Base-by-base conservation (phyloP, 345 rosid genomes). In the Brassica incana region DNA sequence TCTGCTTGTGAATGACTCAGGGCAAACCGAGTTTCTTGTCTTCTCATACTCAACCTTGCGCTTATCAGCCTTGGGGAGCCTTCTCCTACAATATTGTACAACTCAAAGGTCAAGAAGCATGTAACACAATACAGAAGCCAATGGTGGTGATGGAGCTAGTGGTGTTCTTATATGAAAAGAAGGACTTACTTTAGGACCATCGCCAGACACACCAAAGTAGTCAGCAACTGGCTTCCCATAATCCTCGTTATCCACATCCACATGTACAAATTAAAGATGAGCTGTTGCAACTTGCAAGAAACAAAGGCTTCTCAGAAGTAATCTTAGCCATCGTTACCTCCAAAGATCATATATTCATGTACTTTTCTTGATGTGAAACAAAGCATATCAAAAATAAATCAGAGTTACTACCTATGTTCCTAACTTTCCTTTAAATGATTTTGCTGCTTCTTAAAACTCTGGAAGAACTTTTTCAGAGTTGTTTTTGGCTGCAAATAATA, bases 371-470 rank as follows among this genome's bases (percentile, higher is more conserved):
- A 16, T 59, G 8, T 10, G 20, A 65, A 76, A 12, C 38, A 69
- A 65, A 69, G 45, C 15, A 60, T 20, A 16, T 32, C 16, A 23
- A 64, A 18, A 59, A 60, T 3, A 40, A 7, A 23, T 35, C 10
- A 30, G 35, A 48, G 25, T 23, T 23, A 23, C 25, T 23, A 23
- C 25, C 25, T 23, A 2, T 23, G 72, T 18, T 5, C 8, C 23
- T 89, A 95, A 97, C 91, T 95, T 91, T 83, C 97, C 99, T 83
- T 95, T 93, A 80, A 95, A 93, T 56, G 79, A 65, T 81, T 91
- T 95, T 10, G 99, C 93, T 65, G 93, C 91, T 75, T 93, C 98
- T 80, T 91, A 80, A 79, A 93, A 93, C 54, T 82, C 60, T 3
- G 89, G 86, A 72, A 90, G 62, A 85, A 84, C 80, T 80, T 87